Percentiles rank a stretch among this genome's conserved stretches.
Conservation (phyloP, 1,284 basidiomycete genomes). For the Boletus subluridellus region DNA sequence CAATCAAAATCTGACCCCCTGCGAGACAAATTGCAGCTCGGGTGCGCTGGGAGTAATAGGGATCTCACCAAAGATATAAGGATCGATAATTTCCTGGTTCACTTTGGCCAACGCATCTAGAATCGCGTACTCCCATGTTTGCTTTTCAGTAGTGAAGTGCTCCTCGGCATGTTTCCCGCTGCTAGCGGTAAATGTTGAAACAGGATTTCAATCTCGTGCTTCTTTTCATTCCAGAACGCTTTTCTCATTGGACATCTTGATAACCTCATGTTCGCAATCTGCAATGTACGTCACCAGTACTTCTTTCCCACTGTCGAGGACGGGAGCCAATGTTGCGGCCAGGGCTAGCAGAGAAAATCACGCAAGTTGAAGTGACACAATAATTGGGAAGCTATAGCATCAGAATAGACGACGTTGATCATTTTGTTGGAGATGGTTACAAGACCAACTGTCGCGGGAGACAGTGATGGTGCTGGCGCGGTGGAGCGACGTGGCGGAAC, state of each 20-base stretch:
- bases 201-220: constrained; percentile 43
- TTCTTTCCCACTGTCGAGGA: constrained; percentile 48
- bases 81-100: constrained; percentile 64
- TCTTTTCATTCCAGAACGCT: constrained; percentile 51
- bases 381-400: constrained; percentile 50
- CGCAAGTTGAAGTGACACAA: constrained; percentile 52
- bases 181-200: constrained; percentile 48
- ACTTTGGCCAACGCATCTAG: constrained; percentile 45
- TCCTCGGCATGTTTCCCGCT: constrained; percentile 38
- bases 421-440: constrained; percentile 54
- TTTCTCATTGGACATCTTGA: constrained; percentile 39
- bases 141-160: constrained; percentile 36
- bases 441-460: constrained; percentile 79
- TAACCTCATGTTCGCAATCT: constrained; percentile 44
- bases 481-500: constrained; percentile 61
- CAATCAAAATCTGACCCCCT: constrained; percentile 77
- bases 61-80: constrained; percentile 63
- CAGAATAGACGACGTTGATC: constrained; percentile 63
- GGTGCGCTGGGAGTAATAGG: background rate
- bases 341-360: constrained; percentile 46
- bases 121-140: constrained; percentile 45
- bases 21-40: background rate
- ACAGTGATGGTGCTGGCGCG: constrained; percentile 72
- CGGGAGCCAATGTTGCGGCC: constrained; percentile 41
- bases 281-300: constrained; percentile 55